Base-by-base conservation (phyloP, 1,139 yeast genomes). In the Blastobotrys raffinosifermentans region DNA sequence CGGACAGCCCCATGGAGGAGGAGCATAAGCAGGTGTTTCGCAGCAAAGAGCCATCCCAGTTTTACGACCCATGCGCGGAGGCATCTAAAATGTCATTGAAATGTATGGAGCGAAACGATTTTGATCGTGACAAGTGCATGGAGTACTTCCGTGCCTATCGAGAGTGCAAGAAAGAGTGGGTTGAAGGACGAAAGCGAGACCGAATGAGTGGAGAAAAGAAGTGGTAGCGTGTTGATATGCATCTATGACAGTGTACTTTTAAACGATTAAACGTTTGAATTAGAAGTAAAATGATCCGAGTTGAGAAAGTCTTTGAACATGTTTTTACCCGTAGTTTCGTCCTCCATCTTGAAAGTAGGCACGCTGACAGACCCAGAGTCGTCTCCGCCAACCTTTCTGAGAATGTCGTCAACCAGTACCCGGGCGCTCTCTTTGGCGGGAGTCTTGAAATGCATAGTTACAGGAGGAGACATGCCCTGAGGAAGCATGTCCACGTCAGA, bases 141-240 rank as follows among this genome's bases (percentile, higher is more conserved):
- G 94, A 84, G 46, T 89, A 85, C 55, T 91, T 89, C 57, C 87
- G 81, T 50, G 96, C 96, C 0, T 91, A 89, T 56, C 71, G 87
- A 45, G 97, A 91, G 55, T 91, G 98, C 61, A 80, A 82, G 54
- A 78, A 78, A 55, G 94, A 82, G 52, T 89, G 95, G 80, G 56
- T 66, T 34, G 51, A 54, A 11, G 43, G 64, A 32, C 60, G 73
- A 47, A 60, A 64, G 39, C 46, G 47, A 18, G 68, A 66, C 43
- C 54, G 61, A 15, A n/a, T n/a, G 6, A 43, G 55, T 34, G 46
- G 40, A 17, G 64, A 65, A 0, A 47, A 46, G 16, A 56, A 40
- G 8, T 51, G 58, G 54, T 51, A 37, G 19, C 21, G 8, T 10
- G 13, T 30, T 4, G 20, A 23, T n/a, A n/a, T n/a, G n/a, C n/a